Evolutionary conservation across 306 rosid genomes (phyloP), one percentile per base, ranked within the genome.

Genomic region (Trichosanthes cucumerina): DNA sequence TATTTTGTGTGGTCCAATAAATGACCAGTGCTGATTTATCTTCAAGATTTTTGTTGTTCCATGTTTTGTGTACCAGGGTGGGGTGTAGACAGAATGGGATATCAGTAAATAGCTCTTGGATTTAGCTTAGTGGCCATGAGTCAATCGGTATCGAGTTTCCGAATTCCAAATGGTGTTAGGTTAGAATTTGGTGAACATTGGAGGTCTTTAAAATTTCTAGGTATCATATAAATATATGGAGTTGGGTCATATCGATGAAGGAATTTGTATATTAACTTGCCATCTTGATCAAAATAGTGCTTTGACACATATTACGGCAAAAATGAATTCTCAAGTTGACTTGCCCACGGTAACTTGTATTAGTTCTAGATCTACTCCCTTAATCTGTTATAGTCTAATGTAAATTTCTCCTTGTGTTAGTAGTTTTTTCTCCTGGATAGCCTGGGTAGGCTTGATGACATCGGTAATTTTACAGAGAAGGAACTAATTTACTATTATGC

Each of bases 201-300:
- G 43, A 69, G 34, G 75, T 21, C 13, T 13, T 39, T 0, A 21
- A 69, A 41, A 66, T 3, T 66, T 66, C 1, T 66, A 19, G 74
- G 50, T 66, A 38, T 66, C 33, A 38, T 38, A 39, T 38, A 66
- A 19, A 39, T 69, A 39, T 39, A 21, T 13, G 36, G 54, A 11
- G n/a, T 23, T 43, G 50, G 75, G 75, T 43, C 18, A 13, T 69
- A 44, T 6, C 2, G 16, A 23, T 12, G 54, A 44, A 21, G 21
- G 56, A 70, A 43, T 38, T 44, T 24, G 53, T 23, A 21, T 70
- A 43, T 24, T 23, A 12, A 11, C 19, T 41, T 23, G 76, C 12
- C 54, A 70, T 70, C 36, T 43, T 69, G 75, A 69, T 69, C 75
- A 69, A 66, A 66, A 66, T 36, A 66, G 31, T 21, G 33, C 52